phyloP scores from a whole-genome alignment of 495 filamentous ascomycete species.

The Polyplosphaeria fusca region DNA sequence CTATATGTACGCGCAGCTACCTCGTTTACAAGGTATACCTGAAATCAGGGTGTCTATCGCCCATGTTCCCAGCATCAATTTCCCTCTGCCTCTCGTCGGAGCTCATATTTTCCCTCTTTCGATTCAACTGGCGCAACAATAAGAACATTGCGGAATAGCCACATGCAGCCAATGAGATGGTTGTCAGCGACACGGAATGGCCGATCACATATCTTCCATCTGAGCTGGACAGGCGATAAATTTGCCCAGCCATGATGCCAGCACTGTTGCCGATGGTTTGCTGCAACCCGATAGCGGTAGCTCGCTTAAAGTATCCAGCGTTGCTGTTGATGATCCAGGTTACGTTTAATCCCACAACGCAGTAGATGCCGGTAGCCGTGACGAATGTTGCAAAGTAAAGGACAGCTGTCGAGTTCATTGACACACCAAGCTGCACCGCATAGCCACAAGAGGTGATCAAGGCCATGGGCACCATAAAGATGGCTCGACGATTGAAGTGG shows the following conservation, averaged over 20 bases:
- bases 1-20: too few species aligned
- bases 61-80: too few species aligned
- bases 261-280: conserved; percentile 26
- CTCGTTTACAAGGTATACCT: too few species aligned
- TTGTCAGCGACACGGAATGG: conserved; percentile 26
- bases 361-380: conserved; percentile 18
- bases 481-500: not conserved
- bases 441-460: conserved; percentile 9
- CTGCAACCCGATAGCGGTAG: conserved; percentile 17
- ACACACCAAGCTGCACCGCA: conserved; percentile 19
- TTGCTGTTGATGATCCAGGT: conserved; percentile 26
- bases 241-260: conserved; percentile 21
- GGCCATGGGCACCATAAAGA: not conserved
- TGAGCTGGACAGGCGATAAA: conserved; percentile 29
- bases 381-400: conserved; percentile 33
- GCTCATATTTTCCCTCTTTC: too few species aligned
- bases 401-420: conserved; percentile 2
- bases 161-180: too few species aligned
- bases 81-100: too few species aligned
- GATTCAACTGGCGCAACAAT: too few species aligned
- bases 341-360: not conserved
- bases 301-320: conserved; percentile 26
- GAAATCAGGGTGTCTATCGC: too few species aligned
- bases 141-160: too few species aligned
- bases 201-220: conserved; percentile 30